Evolutionary conservation across 2,329 filamentous ascomycete genomes (phyloP).

Genomic region (Drechslerella coelobrocha): DNA sequence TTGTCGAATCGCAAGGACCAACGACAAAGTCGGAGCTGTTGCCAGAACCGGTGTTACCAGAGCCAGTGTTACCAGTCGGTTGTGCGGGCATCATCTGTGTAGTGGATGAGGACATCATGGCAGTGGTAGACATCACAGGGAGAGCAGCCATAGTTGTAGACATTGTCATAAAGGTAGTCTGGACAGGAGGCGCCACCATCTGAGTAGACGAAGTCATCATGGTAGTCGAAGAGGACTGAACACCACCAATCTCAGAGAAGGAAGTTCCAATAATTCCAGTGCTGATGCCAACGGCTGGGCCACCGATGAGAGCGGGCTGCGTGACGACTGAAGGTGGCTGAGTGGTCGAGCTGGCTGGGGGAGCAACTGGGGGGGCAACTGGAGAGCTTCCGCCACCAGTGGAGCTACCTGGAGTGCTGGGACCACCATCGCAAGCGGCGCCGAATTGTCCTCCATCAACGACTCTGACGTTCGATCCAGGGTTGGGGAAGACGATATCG

Average conservation of each 20-base stretch:
- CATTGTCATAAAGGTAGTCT: conserved; percentile 35
- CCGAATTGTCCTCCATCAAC: conserved; percentile 15
- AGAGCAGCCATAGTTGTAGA: conserved; percentile 22
- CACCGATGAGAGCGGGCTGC: conserved; percentile 40
- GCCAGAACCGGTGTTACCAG: conserved; percentile 27
- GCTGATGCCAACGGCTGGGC: conserved; percentile 36
- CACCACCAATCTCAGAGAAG: conserved; percentile 38
- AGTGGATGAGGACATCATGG: neutral
- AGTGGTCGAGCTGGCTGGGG: conserved; percentile 8
- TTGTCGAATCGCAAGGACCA: conserved; percentile 39
- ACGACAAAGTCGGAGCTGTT: conserved; percentile 6
- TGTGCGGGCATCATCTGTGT: conserved; percentile 6
- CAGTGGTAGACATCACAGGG: conserved; percentile 13
- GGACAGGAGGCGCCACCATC: conserved; percentile 12
- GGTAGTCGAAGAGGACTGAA: neutral
- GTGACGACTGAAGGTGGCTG: conserved; percentile 39
- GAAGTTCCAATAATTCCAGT: conserved; percentile 32
- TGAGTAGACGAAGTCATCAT: neutral
- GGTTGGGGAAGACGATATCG: conserved; percentile 71
- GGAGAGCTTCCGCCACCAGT: conserved; percentile 15
- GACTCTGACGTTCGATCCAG: conserved; percentile 65
- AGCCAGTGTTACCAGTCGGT: conserved; percentile 15
- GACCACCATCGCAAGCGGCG: conserved; percentile 38
- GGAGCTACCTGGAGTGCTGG: conserved; percentile 41
- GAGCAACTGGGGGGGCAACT: neutral